A percentile compares a stretch with the other conserved stretches of the same genome.
Conservation (phyloP, 208 protist species). For the Trypanosoma cruzi region DNA sequence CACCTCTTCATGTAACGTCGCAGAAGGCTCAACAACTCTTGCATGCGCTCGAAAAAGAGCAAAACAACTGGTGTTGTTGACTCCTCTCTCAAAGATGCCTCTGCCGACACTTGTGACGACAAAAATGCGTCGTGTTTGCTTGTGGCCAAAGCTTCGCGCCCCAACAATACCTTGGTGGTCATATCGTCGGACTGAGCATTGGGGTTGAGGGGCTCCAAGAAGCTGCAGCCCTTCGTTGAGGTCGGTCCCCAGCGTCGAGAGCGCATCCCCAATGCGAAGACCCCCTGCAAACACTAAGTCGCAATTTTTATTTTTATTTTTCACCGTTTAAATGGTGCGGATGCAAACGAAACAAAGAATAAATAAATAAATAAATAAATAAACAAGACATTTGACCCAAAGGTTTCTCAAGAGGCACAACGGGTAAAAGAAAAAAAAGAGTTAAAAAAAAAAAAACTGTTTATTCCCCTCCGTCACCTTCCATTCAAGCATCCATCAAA, state of each 20-base stretch:
- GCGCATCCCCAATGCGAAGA: not conserved
- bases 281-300: not conserved
- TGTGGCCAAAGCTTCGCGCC: not conserved
- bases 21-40: not conserved
- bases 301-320: not conserved
- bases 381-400: not conserved
- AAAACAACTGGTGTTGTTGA: not conserved
- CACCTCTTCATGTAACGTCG: constrained; percentile 12
- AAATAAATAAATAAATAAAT: too few relatives aligned
- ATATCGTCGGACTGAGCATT: not conserved
- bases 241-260: not conserved
- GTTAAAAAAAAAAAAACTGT: not conserved
- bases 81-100: not conserved
- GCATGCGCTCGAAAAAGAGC: not conserved
- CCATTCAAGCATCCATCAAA: not conserved
- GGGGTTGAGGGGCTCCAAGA: not conserved
- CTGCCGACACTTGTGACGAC: not conserved
- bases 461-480: not conserved
- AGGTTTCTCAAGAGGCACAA: not conserved
- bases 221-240: not conserved
- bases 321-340: too few relatives aligned
- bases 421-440: not conserved
- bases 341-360: too few relatives aligned
- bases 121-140: not conserved
- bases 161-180: not conserved